phyloP scores from a whole-genome alignment of 164 flowering plant genomes.

The Magnolia changhungtana region DNA sequence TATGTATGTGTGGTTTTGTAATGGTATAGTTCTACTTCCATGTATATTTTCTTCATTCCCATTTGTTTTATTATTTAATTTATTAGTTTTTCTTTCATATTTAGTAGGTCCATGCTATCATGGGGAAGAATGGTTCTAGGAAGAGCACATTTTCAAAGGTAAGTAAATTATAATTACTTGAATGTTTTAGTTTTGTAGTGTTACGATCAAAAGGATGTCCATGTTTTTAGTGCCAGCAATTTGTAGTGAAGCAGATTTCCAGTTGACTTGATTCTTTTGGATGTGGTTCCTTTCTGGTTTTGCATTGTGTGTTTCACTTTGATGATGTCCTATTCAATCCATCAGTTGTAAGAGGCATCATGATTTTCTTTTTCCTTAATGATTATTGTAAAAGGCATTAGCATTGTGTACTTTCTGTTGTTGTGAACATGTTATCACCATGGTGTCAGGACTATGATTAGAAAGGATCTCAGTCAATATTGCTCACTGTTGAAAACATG shows the following conservation, averaged over 20 bases:
- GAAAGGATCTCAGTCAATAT: too few species aligned
- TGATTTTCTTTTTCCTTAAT: background rate
- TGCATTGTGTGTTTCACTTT: background rate
- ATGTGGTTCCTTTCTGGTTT: background rate
- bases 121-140: conserved; percentile 99
- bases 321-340: background rate
- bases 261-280: background rate
- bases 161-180: conserved; percentile 8
- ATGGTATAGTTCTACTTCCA: too few species aligned
- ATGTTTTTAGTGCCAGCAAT: background rate
- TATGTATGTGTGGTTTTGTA: too few species aligned
- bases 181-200: background rate
- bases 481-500: too few species aligned
- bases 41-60: background rate
- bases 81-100: background rate
- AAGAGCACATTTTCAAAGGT: conserved; percentile 99
- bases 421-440: too few species aligned
- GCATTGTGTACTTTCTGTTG: too few species aligned
- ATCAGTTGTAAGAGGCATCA: background rate
- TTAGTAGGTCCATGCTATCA: conserved; percentile 81
- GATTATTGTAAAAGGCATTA: background rate
- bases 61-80: too few species aligned
- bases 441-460: too few species aligned
- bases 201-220: background rate
- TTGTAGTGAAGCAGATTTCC: background rate